Conservation (phyloP, 768 basidiomycete species). For the Psilocybe subaeruginosa region DNA sequence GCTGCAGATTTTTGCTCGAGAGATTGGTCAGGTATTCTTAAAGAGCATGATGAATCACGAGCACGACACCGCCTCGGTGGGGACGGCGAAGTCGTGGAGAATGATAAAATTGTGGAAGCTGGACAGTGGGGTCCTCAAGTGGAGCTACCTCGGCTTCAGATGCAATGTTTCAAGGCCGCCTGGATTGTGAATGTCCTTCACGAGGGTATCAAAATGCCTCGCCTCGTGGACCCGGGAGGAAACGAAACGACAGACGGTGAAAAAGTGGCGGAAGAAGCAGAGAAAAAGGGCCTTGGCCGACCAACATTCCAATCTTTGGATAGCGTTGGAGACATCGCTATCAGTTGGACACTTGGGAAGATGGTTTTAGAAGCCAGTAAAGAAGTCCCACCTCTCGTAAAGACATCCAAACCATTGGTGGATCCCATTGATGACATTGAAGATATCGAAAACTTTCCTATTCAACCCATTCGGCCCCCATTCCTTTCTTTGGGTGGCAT, state of each 20-base stretch:
- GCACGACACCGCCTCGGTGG: constrained; percentile 52
- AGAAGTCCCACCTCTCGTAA: constrained; percentile 59
- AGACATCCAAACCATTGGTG: constrained; percentile 56
- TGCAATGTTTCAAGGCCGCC: constrained; percentile 99
- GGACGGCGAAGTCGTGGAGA: constrained; percentile 65
- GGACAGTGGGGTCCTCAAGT: constrained; percentile 75
- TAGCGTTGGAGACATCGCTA: constrained; percentile 89
- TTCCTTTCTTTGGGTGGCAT: constrained; percentile 61
- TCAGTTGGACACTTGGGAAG: constrained; percentile 98
- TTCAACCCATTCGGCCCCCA: constrained; percentile 67
- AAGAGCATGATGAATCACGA: constrained; percentile 63
- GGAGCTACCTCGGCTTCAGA: constrained; percentile 83
- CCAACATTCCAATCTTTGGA: constrained; percentile 94
- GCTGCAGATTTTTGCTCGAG: constrained; percentile 84
- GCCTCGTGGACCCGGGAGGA: constrained; percentile 86
- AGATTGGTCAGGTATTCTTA: constrained; percentile 77
- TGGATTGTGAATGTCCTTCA: constrained; percentile 97
- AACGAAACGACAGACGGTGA: constrained; percentile 71
- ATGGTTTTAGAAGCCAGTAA: constrained; percentile 98
- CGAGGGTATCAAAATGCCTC: constrained; percentile 93
- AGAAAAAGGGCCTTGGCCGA: constrained; percentile 78
- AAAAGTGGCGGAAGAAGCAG: constrained; percentile 75
- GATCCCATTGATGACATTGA: constrained; percentile 76
- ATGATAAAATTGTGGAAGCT: constrained; percentile 62
- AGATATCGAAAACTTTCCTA: constrained; percentile 50